Evolutionary conservation across 805 yeast species (phyloP).

Genomic region (Kodamaea restingae): DNA sequence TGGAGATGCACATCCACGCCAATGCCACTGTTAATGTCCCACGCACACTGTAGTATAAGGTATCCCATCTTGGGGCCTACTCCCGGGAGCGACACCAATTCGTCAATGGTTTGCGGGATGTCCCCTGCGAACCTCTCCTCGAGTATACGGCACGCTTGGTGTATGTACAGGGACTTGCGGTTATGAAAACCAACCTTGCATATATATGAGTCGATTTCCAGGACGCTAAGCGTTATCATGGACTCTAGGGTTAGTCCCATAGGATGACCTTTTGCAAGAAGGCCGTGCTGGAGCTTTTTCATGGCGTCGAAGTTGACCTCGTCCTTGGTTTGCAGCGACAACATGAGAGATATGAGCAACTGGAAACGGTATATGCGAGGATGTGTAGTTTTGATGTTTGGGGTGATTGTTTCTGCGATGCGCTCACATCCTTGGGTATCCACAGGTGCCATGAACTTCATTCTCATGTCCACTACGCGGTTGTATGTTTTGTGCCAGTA

Average conservation of each 20-base stretch:
- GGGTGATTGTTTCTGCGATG: slow-evolving; percentile 43
- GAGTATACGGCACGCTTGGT: slow-evolving; percentile 54
- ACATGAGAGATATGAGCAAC: slow-evolving; percentile 73
- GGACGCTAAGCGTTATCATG: slow-evolving; percentile 46
- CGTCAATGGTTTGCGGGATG: slow-evolving; percentile 67
- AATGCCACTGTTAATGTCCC: slow-evolving; percentile 76
- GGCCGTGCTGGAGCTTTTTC: slow-evolving; percentile 49
- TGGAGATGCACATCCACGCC: slow-evolving; percentile 94
- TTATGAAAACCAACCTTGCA: slow-evolving; percentile 82
- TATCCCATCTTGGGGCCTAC: slow-evolving; percentile 96
- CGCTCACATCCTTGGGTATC: slow-evolving; percentile 84
- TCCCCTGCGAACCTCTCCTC: slow-evolving; percentile 53
- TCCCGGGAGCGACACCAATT: slow-evolving; percentile 72
- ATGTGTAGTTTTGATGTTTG: slow-evolving; percentile 24
- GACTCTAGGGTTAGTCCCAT: slow-evolving; percentile 60
- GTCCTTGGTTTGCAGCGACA: slow-evolving; percentile 90
- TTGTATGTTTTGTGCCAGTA: slow-evolving; percentile 57
- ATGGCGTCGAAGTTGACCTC: slow-evolving; percentile 77
- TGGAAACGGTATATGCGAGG: slow-evolving; percentile 60
- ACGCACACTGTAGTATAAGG: slow-evolving; percentile 73
- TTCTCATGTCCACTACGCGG: slow-evolving; percentile 63
- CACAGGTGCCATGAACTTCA: slow-evolving; percentile 70
- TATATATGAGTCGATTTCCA: slow-evolving; percentile 61
- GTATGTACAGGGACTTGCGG: slow-evolving; percentile 70
- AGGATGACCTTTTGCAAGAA: slow-evolving; percentile 33